Evolutionary conservation across 2,329 filamentous ascomycete genomes (phyloP), one percentile per base, ranked within the genome.

Genomic region (Alternaria sp.): DNA sequence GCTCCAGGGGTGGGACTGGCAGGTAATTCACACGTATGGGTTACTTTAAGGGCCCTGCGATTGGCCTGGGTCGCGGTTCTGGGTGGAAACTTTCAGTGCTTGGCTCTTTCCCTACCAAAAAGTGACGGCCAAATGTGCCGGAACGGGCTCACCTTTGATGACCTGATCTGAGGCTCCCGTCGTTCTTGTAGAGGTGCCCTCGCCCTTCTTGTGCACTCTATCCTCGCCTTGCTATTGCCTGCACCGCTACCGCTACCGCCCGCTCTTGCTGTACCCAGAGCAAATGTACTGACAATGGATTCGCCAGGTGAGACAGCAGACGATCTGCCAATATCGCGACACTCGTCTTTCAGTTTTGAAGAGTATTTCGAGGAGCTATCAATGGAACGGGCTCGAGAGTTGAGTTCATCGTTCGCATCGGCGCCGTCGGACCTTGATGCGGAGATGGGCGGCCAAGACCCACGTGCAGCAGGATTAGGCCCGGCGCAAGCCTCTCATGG

Each of bases 401-500:
- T 32, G 28, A 23, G 28, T 23, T 52, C 13, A 32, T 52, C 49
- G 6, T 52, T 19, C 43, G 21, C 43, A 45, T 46, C 43, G 44
- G 43, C 44, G 52, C 23, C 23, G 46, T 50, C 46, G 49, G 49
- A 23, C 49, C 28, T 32, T 36, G 49, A 8, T 51, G 49, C 44
- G 55, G 46, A 44, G n/a, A 47, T 44, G 56, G 46, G 46, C 23
- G 44, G 59, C 62, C 62, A 61, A 61, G 58, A 26, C 54, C 19
- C 61, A 54, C 57, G 58, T 61, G 54, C 64, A 54, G 52, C 64
- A 54, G 52, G 43, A 44, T 49, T 57, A 50, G 63, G 51, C 54
- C 54, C 54, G 60, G 62, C 65, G 65, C 62, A 61, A 57, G 50
- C 30, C 63, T 61, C 57, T 61, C 62, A 61, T 43, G 62, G 54